Conservation (phyloP, 352 stramenopile genomes). For the Phytophthora europaea region DNA sequence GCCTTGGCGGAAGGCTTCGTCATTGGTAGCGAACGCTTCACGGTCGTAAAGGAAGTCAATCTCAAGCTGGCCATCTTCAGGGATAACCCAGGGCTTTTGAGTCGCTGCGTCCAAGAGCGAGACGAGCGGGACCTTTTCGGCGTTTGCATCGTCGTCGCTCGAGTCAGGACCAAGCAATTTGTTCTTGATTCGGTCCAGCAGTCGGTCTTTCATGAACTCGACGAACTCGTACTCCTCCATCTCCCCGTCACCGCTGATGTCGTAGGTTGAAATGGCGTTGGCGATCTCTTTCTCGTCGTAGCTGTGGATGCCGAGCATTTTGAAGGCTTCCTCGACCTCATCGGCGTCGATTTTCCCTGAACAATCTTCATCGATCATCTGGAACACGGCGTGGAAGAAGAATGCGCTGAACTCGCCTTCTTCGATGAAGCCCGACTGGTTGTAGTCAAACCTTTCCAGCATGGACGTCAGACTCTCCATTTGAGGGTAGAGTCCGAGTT, state of each 20-base stretch:
- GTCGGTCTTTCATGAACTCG: slow-evolving; percentile 77
- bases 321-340: slow-evolving; percentile 79
- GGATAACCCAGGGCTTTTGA: slow-evolving; percentile 72
- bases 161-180: slow-evolving; percentile 45
- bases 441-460: slow-evolving; percentile 66
- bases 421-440: slow-evolving; percentile 57
- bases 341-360: slow-evolving; percentile 84
- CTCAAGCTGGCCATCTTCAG: slow-evolving; percentile 68
- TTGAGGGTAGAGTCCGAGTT: slow-evolving; percentile 70
- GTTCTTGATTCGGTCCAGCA: slow-evolving; percentile 71
- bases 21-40: slow-evolving; percentile 66
- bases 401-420: slow-evolving; percentile 72
- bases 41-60: slow-evolving; percentile 87
- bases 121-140: slow-evolving; percentile 27
- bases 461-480: slow-evolving; percentile 57
- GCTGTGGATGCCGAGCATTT: slow-evolving; percentile 69
- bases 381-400: slow-evolving; percentile 81
- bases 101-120: slow-evolving; percentile 63
- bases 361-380: slow-evolving; percentile 76
- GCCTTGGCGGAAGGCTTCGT: slow-evolving; percentile 60
- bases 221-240: slow-evolving; percentile 89
- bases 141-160: slow-evolving; percentile 1
- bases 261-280: slow-evolving; percentile 72
- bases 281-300: slow-evolving; percentile 75
- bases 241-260: slow-evolving; percentile 80